Percentiles rank a stretch among this genome's conserved stretches.
Evolutionary conservation across 1,139 yeast species (phyloP).

Genomic region (Debaryomyces psychrophilus): DNA sequence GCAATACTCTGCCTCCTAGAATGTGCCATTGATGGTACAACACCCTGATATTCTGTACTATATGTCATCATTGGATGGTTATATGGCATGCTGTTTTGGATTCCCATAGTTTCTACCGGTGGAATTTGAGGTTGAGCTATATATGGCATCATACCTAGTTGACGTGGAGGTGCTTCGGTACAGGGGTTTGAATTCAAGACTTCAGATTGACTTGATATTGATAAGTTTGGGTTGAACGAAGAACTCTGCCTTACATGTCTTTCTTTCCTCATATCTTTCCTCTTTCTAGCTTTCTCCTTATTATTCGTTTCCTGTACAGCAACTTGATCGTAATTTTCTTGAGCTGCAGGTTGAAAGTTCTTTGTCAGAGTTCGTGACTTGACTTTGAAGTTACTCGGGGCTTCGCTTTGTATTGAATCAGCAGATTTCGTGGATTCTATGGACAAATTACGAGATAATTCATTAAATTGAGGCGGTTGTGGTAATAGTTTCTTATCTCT

Average conservation of each 20-base stretch:
- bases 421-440: conserved; percentile 33
- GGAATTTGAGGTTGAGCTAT: conserved; percentile 14
- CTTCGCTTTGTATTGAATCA: conserved; percentile 44
- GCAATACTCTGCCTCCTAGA: conserved; percentile 25
- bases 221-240: neutral
- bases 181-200: neutral
- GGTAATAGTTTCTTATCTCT: conserved; percentile 1
- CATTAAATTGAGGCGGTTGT: neutral
- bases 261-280: neutral
- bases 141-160: conserved; percentile 15
- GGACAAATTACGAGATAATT: conserved; percentile 22
- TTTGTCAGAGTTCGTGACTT: neutral
- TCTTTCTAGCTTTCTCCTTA: conserved; percentile 4
- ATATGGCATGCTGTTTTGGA: conserved; percentile 17
- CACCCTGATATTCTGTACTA: conserved; percentile 23
- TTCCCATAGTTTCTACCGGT: conserved; percentile 10
- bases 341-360: neutral
- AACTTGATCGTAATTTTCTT: too few species aligned
- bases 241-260: neutral
- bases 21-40: conserved; percentile 3
- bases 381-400: conserved; percentile 11
- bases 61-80: conserved; percentile 26
- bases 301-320: neutral
- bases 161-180: neutral
- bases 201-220: conserved; percentile 1